Percentiles rank a stretch among this genome's conserved stretches.
Conservation (phyloP, 768 basidiomycete genomes). For the Mycena maculata region DNA sequence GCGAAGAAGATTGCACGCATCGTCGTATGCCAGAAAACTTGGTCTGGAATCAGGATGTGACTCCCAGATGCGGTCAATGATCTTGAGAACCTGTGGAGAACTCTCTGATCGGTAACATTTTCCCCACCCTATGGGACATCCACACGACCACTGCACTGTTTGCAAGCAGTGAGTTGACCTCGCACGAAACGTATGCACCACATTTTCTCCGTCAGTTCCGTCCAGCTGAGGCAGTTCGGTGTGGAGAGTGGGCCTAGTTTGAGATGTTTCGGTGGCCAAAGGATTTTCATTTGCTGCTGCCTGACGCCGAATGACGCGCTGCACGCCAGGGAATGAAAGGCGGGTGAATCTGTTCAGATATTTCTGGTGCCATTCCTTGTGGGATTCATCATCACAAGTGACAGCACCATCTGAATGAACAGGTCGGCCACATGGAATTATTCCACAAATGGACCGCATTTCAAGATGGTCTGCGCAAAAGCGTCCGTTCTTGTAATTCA, state of each 20-base stretch:
- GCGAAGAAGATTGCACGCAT: not conserved
- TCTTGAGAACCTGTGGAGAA: not conserved
- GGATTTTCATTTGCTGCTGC: not conserved
- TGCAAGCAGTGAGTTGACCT: not conserved
- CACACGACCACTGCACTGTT: constrained; percentile 6
- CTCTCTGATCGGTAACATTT: constrained; percentile 9
- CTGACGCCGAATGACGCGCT: constrained; percentile 38
- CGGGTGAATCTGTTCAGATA: constrained; percentile 1
- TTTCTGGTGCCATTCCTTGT: constrained; percentile 35
- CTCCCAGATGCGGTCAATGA: not conserved
- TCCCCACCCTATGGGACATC: not conserved
- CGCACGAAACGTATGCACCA: not conserved
- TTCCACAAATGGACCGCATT: constrained; percentile 36
- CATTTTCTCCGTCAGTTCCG: too few species aligned
- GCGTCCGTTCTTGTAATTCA: constrained; percentile 44
- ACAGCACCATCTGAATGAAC: constrained; percentile 17
- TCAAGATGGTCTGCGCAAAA: constrained; percentile 42
- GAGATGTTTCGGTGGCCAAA: not conserved
- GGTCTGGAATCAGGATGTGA: not conserved
- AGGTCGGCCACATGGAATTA: constrained; percentile 36
- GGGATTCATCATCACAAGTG: constrained; percentile 34
- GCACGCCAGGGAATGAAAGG: constrained; percentile 41
- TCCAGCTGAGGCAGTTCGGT: too few species aligned
- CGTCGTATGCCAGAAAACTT: constrained; percentile 6
- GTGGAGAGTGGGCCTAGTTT: not conserved